Evolutionary conservation across 768 basidiomycete genomes (phyloP), one percentile per base, ranked within the genome.

Genomic region (Baorangia bicolor): DNA sequence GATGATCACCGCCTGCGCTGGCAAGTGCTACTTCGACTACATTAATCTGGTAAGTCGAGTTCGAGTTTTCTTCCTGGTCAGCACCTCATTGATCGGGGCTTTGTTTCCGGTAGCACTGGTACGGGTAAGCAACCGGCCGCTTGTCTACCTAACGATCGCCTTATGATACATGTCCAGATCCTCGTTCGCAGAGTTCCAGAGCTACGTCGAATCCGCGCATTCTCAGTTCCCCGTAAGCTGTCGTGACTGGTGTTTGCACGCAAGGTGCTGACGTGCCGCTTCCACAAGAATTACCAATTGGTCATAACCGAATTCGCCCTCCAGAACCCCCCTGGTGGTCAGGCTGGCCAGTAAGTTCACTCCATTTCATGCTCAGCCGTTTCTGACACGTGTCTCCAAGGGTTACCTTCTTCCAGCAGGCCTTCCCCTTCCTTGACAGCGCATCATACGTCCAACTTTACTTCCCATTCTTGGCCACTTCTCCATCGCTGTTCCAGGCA

Each of bases 381-480:
- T 18, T 25, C 39, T 62, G 43, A 68, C 34, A 10, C 16, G 0
- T n/a, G 11, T 35, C 12, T 40, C 34, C 28, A 39, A 75, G 73
- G 57, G 50, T 74, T 27, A 7, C 64, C 13, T 74, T 71, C 58
- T 74, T 74, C 62, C 13, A 64, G 45, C 53, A 72, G 25, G 73
- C 73, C 4, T 71, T 74, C 28, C 0, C 65, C 11, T 75, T 75
- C 66, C 70, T 74, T n/a, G 73, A 74, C 25, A 20, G 38, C 2
- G 58, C 68, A 6, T 35, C 64, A n/a, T 74, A 67, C 10, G 68
- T 74, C 9, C 28, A 62, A 14, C 64, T 75, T 42, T 74, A 74
- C 55, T 74, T 75, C 64, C 73, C 73, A 37, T 74, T 74, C 58
- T 30, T 75, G 23, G 73, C 74, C 2, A 69, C 65, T 5, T 56